Conservation (phyloP, 345 rosid species). For the Salix udensis region DNA sequence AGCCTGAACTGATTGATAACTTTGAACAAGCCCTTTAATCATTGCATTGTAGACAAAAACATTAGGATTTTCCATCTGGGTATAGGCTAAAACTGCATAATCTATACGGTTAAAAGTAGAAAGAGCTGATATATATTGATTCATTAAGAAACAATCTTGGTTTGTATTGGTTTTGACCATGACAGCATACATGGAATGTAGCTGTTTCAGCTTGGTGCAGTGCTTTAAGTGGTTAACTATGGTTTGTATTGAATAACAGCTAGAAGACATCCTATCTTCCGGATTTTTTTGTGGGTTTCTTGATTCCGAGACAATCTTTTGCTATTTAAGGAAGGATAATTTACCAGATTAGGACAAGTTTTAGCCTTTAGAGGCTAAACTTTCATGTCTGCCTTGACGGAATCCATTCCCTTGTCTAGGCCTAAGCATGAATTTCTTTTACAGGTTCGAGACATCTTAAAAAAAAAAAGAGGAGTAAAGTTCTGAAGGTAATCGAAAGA, state of each 20-base stretch:
- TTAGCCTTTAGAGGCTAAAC: too few species aligned
- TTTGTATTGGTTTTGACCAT: slow-evolving; percentile 53
- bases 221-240: slow-evolving; percentile 22
- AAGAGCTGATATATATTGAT: slow-evolving; percentile 63
- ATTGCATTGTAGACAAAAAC: slow-evolving; percentile 69
- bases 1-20: slow-evolving; percentile 40
- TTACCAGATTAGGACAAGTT: too few species aligned
- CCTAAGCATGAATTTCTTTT: too few species aligned
- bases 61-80: slow-evolving; percentile 50
- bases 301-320: too few species aligned
- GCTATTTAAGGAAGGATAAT: too few species aligned
- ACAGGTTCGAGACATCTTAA: too few species aligned
- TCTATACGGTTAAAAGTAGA: slow-evolving; percentile 29
- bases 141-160: slow-evolving; percentile 53
- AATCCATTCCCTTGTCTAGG: too few species aligned
- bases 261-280: not conserved
- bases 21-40: slow-evolving; percentile 44
- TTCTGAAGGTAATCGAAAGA: too few species aligned
- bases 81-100: slow-evolving; percentile 44
- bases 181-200: slow-evolving; percentile 47
- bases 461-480: too few species aligned
- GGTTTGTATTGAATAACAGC: not conserved
- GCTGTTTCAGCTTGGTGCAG: slow-evolving; percentile 34
- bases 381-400: too few species aligned
- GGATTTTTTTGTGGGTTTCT: too few species aligned